Evolutionary conservation across 1,284 basidiomycete species (phyloP), one percentile per base, ranked within the genome.

Genomic region (Moniliophthora roreri): DNA sequence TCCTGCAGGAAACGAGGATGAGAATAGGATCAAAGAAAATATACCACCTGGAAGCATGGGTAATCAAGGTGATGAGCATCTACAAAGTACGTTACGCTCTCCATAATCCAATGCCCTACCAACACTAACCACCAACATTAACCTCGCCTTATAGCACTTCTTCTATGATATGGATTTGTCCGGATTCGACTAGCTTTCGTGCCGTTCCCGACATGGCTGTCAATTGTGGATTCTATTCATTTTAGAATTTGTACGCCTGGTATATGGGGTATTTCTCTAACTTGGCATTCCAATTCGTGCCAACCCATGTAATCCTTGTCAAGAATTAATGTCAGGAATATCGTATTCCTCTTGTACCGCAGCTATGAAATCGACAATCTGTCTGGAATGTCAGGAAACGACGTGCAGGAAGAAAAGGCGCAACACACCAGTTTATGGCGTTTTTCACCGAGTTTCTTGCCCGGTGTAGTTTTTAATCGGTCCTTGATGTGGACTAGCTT

Each of bases 11-110:
- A 74, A 80, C 89, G 40, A 85, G 95, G 21, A 91, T 97, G 89
- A 82, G 93, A 34, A 76, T 85, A 57, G 95, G 95, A 2, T 91
- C 79, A 67, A 98, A 98, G 71, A 95, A 96, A 71, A 97, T 98
- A 55, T 97, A 89, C 72, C 95, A 98, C 65, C 79, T 98, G 40
- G 95, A 98, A 66, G 93, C 93, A 15, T 96, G 91, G 89, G 88
- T 91, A 1, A 84, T 91, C 46, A 93, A 93, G 65, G 80, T 89
- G 11, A 93, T 93, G 90, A 88, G 81, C 61, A 55, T 90, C 51
- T 85, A 87, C 63, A 89, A 90, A 74, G 74, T 54, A 9, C 28
- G 18, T 38, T 37, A 38, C 52, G n/a, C n/a, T n/a, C n/a, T n/a
- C n/a, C n/a, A n/a, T n/a, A n/a, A n/a, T n/a, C 18, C 45, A 11